phyloP scores from a whole-genome alignment of 2,329 filamentous ascomycete species.

The Ceratocystis ficicola region DNA sequence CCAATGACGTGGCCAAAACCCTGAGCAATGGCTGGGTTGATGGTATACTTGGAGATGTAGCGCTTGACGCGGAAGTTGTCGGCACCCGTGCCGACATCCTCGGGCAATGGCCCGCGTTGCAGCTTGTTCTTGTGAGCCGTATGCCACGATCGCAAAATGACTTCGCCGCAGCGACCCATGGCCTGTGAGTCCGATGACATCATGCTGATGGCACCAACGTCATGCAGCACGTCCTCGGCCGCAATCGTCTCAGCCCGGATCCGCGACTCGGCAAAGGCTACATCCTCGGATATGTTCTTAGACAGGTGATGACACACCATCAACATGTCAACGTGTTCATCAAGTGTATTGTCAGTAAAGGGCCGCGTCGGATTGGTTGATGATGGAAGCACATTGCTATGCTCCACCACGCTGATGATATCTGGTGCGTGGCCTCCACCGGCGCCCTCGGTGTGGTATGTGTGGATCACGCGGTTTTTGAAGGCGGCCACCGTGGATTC shows the following conservation, averaged over 20 bases:
- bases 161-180: constrained; percentile 93
- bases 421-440: constrained; percentile 91
- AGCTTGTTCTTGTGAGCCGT: constrained; percentile 94
- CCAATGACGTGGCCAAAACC: constrained; percentile 81
- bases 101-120: constrained; percentile 62
- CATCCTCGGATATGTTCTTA: constrained; percentile 86
- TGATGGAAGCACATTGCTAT: constrained; percentile 74
- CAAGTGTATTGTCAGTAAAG: constrained; percentile 81
- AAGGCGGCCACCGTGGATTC: constrained; percentile 81
- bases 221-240: constrained; percentile 89
- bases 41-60: constrained; percentile 90
- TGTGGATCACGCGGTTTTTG: constrained; percentile 80
- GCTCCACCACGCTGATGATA: constrained; percentile 87
- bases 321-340: constrained; percentile 95
- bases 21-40: constrained; percentile 85
- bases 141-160: constrained; percentile 87
- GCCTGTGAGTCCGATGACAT: constrained; percentile 93
- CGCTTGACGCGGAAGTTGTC: constrained; percentile 90
- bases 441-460: constrained; percentile 92
- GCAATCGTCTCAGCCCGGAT: constrained; percentile 95
- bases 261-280: constrained; percentile 86
- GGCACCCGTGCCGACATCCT: constrained; percentile 66
- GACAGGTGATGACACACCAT: constrained; percentile 96
- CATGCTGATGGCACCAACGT: constrained; percentile 92
- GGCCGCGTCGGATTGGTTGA: constrained; percentile 89